Percentiles rank a stretch among this genome's conserved stretches.
Conservation (phyloP, 257 asterid species). For the Eucommia ulmoides region DNA sequence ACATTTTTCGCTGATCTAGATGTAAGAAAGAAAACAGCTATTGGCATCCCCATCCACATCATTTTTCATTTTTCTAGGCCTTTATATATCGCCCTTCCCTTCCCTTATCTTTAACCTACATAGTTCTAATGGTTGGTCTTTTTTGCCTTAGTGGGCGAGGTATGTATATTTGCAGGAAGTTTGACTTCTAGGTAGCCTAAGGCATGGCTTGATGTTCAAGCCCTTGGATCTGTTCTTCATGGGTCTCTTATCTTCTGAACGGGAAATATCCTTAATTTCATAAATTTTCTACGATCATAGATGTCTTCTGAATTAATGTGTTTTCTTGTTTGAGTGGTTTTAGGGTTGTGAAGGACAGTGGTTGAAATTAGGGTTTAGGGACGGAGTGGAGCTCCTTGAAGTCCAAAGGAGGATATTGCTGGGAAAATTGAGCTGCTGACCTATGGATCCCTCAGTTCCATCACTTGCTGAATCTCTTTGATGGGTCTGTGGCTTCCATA, state of each 20-base stretch:
- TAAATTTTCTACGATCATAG: neutral
- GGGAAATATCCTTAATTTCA: neutral
- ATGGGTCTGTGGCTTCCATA: neutral
- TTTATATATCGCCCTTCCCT: neutral
- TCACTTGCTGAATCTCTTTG: neutral
- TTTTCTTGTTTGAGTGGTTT: neutral
- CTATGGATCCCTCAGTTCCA: neutral
- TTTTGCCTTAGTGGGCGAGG: neutral
- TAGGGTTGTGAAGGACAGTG: neutral
- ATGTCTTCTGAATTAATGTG: neutral
- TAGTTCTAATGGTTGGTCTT: neutral
- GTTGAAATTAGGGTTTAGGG: neutral
- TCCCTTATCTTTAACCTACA: neutral
- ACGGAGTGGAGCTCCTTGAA: neutral
- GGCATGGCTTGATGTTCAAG: neutral
- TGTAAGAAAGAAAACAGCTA: neutral
- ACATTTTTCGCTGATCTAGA: neutral
- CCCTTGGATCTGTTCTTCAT: neutral
- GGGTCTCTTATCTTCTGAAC: neutral
- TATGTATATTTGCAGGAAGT: neutral
- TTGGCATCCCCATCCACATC: neutral
- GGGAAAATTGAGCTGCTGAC: neutral
- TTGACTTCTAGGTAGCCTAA: neutral
- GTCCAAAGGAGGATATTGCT: neutral
- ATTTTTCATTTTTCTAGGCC: neutral